These are phyloP conservation scores for Amylocystis lapponica DNA, from an alignment of 768 basidiomycete species.

Conservation along the genomic window DNA sequence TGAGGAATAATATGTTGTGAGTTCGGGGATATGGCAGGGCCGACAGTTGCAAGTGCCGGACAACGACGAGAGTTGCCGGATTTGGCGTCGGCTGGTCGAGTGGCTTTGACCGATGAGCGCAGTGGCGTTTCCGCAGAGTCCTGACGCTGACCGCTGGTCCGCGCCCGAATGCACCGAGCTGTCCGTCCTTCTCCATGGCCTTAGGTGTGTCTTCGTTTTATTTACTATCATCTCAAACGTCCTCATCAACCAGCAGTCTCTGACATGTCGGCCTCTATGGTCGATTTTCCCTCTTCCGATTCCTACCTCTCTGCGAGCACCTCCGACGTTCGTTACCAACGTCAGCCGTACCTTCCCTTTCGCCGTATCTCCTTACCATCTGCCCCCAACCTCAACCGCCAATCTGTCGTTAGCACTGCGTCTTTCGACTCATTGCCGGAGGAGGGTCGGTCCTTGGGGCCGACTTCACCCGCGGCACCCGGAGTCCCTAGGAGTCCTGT, in stretches of 20 bases:
- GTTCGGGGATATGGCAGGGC: no score
- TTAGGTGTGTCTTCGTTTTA: constrained; percentile 7
- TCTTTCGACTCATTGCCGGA: constrained; percentile 73
- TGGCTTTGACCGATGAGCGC: background rate
- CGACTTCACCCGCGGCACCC: constrained; percentile 21
- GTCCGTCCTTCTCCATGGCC: constrained; percentile 11
- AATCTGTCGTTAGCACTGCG: constrained; percentile 63
- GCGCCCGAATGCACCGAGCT: background rate
- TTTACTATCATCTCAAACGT: background rate
- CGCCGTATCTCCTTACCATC: constrained; percentile 39
- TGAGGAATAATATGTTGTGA: no score
- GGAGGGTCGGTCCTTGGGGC: constrained; percentile 28
- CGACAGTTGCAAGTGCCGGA: background rate
- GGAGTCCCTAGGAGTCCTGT: constrained; percentile 27
- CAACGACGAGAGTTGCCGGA: background rate
- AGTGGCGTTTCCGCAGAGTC: constrained; percentile 1
- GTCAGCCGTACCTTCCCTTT: constrained; percentile 45
- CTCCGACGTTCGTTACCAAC: constrained; percentile 28
- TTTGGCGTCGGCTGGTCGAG: background rate
- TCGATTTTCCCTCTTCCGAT: constrained; percentile 21
- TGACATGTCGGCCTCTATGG: constrained; percentile 15
- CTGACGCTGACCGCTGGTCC: constrained; percentile 4
- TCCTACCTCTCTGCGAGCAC: constrained; percentile 8
- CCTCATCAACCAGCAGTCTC: constrained; percentile 7
- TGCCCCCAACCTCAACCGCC: constrained; percentile 43